A percentile compares a stretch with the other conserved stretches of the same genome.
Conservation (phyloP, 371 early-diverging fungal genomes). For the Syncephalastrum sp. region DNA sequence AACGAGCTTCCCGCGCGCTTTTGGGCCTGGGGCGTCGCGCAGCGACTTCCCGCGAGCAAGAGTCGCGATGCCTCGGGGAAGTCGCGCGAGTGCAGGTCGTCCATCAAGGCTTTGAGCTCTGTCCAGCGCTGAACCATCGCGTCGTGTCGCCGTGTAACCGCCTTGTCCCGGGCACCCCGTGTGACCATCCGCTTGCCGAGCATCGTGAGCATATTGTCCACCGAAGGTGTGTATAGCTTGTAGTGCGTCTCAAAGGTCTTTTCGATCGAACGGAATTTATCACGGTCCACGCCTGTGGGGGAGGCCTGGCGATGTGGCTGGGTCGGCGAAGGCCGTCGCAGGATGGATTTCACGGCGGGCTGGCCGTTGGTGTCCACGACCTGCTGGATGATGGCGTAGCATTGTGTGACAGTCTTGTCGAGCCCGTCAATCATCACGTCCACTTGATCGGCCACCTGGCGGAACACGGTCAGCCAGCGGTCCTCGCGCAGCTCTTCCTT, state of each 20-base stretch:
- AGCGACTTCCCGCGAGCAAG: conserved; percentile 16
- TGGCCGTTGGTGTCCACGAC: conserved; percentile 6
- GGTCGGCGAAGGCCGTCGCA: conserved; percentile 5
- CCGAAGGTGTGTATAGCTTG: conserved; percentile 59
- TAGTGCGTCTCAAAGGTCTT: conserved; percentile 65
- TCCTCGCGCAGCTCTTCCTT: conserved; percentile 62
- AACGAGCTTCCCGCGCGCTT: conserved; percentile 20
- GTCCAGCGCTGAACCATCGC: conserved; percentile 55
- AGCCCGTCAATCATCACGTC: conserved; percentile 62
- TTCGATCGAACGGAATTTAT: conserved; percentile 50
- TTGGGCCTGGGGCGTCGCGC: background rate
- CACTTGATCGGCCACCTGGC: conserved; percentile 57
- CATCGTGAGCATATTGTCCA: conserved; percentile 61
- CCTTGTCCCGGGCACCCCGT: conserved; percentile 44
- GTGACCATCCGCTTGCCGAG: conserved; percentile 58
- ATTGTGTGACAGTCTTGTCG: conserved; percentile 56
- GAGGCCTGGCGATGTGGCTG: conserved; percentile 6
- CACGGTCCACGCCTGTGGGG: conserved; percentile 27
- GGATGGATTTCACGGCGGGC: conserved; percentile 1
- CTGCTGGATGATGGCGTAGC: conserved; percentile 52
- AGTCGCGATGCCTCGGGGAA: conserved; percentile 45
- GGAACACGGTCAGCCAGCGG: conserved; percentile 58
- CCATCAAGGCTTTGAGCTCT: conserved; percentile 49
- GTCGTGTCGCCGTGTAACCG: conserved; percentile 44
- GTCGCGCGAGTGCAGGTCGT: conserved; percentile 50